Evolutionary conservation across 352 stramenopile species (phyloP).

Genomic region (Phytophthora syringae): DNA sequence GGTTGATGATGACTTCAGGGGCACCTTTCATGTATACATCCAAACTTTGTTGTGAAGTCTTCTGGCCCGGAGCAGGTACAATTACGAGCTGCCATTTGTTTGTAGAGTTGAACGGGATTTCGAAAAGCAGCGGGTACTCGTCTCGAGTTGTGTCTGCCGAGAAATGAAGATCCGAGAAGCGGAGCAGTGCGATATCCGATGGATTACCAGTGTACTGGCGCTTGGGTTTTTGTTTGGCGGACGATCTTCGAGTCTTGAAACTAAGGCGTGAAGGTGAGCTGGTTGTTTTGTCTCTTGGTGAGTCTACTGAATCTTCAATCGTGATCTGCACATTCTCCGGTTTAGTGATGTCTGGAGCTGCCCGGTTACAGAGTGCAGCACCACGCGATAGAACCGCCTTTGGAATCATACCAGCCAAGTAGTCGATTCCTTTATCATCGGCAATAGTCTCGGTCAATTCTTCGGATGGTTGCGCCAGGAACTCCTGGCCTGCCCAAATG

Average conservation of each 20-base stretch:
- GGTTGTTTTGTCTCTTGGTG: conserved; percentile 16
- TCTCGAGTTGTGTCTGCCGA: conserved; percentile 38
- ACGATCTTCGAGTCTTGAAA: conserved; percentile 20
- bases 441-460: conserved; percentile 32
- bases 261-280: conserved; percentile 5
- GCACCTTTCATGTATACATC: conserved; percentile 94
- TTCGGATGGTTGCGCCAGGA: conserved; percentile 34
- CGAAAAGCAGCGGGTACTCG: conserved; percentile 54
- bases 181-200: conserved; percentile 58
- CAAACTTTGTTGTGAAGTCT: conserved; percentile 23
- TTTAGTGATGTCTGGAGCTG: conserved; percentile 20
- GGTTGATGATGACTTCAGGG: conserved; percentile 91
- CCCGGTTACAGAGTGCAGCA: conserved; percentile 48
- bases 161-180: conserved; percentile 50
- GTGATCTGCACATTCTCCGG: background rate
- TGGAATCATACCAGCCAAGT: conserved; percentile 21
- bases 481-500: conserved; percentile 43
- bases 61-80: conserved; percentile 35
- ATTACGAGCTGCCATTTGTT: conserved; percentile 67
- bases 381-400: conserved; percentile 47
- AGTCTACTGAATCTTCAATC: background rate
- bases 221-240: no score
- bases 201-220: conserved; percentile 58
- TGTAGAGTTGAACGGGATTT: no score
- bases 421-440: conserved; percentile 47